Conservation (phyloP, 2,329 filamentous ascomycete species). For the Sporothrix sp. region DNA sequence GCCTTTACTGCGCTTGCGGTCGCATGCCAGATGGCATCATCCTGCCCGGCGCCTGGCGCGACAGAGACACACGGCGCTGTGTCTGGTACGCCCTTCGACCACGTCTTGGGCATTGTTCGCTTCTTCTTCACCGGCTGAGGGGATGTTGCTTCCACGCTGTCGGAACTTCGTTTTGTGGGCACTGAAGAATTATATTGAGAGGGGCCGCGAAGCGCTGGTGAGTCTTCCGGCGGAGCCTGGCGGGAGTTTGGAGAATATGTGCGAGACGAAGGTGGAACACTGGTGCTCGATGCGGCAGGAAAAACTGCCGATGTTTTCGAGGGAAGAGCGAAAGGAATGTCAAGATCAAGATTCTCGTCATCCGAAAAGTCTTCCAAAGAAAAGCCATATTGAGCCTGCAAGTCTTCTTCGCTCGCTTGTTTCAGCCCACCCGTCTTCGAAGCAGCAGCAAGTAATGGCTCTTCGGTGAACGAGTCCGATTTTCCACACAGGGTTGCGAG, state of each 20-base stretch:
- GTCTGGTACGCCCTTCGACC: conserved; percentile 23
- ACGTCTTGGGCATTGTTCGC: conserved; percentile 52
- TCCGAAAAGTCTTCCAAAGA: conserved; percentile 81
- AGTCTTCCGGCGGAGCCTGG: conserved; percentile 20
- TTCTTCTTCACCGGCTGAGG: conserved; percentile 43
- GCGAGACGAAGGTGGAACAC: conserved; percentile 49
- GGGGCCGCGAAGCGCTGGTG: background rate
- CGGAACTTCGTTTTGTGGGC: conserved; percentile 33
- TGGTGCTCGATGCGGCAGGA: conserved; percentile 5
- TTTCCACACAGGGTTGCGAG: conserved; percentile 13
- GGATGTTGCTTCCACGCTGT: conserved; percentile 22
- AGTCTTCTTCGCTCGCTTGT: background rate
- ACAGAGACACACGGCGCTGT: conserved; percentile 28
- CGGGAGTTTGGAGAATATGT: conserved; percentile 54
- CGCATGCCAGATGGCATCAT: conserved; percentile 54
- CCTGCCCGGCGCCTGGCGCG: conserved; percentile 29
- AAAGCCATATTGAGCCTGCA: conserved; percentile 26
- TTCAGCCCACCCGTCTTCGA: background rate
- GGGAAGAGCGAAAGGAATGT: conserved; percentile 48
- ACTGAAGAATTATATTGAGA: background rate
- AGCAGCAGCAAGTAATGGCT: conserved; percentile 20
- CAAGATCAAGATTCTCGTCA: conserved; percentile 64
- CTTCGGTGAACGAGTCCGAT: conserved; percentile 37
- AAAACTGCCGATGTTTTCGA: conserved; percentile 22
- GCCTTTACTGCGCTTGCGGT: conserved; percentile 67